These are phyloP conservation scores for Lenzites betulinus DNA, from an alignment of 768 basidiomycete genomes.

Conservation along the genomic window DNA sequence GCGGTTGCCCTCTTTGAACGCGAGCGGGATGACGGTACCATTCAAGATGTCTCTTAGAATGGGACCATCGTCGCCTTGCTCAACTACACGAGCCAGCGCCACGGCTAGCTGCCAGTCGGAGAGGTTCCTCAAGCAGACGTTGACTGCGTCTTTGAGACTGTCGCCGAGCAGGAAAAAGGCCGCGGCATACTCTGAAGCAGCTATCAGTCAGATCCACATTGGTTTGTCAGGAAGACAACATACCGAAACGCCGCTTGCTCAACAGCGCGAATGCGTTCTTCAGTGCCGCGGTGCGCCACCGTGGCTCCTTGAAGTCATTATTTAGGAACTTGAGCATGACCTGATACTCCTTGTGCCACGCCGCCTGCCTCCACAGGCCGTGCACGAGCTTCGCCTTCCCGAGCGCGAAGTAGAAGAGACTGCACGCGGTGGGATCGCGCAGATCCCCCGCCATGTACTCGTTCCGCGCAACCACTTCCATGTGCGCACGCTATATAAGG, in stretches of 20 bases:
- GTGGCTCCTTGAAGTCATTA: conserved; percentile 81
- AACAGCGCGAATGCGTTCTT: conserved; percentile 96
- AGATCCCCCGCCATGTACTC: conserved; percentile 87
- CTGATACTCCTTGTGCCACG: conserved; percentile 88
- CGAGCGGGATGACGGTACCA: conserved; percentile 77
- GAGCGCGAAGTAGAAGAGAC: conserved; percentile 92
- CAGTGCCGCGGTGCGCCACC: conserved; percentile 91
- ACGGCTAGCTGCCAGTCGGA: conserved; percentile 90
- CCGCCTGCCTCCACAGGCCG: conserved; percentile 94
- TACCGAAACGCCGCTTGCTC: conserved; percentile 90
- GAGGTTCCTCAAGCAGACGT: conserved; percentile 85
- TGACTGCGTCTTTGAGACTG: conserved; percentile 87
- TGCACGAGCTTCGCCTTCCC: conserved; percentile 92
- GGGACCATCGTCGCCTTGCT: conserved; percentile 81
- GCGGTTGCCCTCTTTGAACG: conserved; percentile 85
- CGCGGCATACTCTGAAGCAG: conserved; percentile 84
- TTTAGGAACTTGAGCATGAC: conserved; percentile 89
- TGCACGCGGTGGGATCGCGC: conserved; percentile 88
- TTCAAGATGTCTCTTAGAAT: conserved; percentile 70
- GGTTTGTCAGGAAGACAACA: conserved; percentile 30
- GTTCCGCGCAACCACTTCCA: conserved; percentile 89
- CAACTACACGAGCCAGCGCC: conserved; percentile 81
- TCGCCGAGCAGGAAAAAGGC: conserved; percentile 96
- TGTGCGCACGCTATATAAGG: conserved; percentile 61
- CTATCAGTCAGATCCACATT: conserved; percentile 3